A percentile compares a stretch with the other conserved stretches of the same genome.
Evolutionary conservation across 768 basidiomycete genomes (phyloP).

Genomic region (Astraeus odoratus): DNA sequence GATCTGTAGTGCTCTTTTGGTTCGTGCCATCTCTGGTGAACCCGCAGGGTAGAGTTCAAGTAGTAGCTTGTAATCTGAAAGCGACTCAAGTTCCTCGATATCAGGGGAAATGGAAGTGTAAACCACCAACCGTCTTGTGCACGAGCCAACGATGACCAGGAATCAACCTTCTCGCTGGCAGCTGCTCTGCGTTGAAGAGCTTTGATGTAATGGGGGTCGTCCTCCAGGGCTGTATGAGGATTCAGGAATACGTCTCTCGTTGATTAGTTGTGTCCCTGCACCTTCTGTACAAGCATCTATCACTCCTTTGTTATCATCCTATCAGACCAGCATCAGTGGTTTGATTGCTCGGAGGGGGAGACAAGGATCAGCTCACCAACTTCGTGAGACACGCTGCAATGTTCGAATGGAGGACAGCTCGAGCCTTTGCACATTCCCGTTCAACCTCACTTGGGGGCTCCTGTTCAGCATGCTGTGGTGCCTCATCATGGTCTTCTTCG

Average conservation of each 20-base stretch:
- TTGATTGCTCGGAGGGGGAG: neutral
- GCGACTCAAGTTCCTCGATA: neutral
- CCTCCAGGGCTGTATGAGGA: slow-evolving; percentile 58
- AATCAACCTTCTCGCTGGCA: slow-evolving; percentile 72
- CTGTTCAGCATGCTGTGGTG: slow-evolving; percentile 10
- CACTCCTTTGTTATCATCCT: slow-evolving; percentile 77
- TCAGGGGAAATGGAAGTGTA: neutral
- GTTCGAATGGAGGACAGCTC: slow-evolving; percentile 79
- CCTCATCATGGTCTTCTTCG: slow-evolving; percentile 11
- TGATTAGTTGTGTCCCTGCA: slow-evolving; percentile 5
- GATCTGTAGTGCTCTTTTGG: slow-evolving; percentile 40
- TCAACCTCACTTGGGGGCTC: slow-evolving; percentile 31
- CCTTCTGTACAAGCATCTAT: slow-evolving; percentile 80
- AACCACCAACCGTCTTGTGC: slow-evolving; percentile 76
- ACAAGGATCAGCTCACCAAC: slow-evolving; percentile 49
- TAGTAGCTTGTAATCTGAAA: slow-evolving; percentile 73
- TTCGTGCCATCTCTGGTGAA: slow-evolving; percentile 42
- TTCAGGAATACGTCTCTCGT: slow-evolving; percentile 1
- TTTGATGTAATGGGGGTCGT: slow-evolving; percentile 82
- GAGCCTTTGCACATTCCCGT: slow-evolving; percentile 44
- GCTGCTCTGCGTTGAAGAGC: slow-evolving; percentile 83
- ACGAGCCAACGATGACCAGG: slow-evolving; percentile 77
- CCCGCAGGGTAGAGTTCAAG: slow-evolving; percentile 52
- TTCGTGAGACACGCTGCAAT: slow-evolving; percentile 82
- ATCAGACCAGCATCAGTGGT: slow-evolving; percentile 4